phyloP scores from a whole-genome alignment of 2,329 filamentous ascomycete genomes.

The Fusarium sp. region DNA sequence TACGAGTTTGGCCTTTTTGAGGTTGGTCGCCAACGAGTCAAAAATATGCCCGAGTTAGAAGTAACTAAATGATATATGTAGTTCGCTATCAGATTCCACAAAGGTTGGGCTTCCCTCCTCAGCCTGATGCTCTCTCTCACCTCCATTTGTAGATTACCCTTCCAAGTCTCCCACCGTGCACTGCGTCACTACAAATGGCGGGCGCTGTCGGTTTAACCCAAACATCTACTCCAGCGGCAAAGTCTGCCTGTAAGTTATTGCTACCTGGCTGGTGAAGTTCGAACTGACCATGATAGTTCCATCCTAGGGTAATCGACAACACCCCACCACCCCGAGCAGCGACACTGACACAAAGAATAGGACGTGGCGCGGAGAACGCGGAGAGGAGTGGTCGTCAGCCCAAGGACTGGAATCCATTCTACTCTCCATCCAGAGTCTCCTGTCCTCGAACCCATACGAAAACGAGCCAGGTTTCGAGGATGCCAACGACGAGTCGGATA shows the following conservation, averaged over 20 bases:
- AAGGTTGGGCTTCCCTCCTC: constrained; percentile 59
- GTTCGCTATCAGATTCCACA: constrained; percentile 80
- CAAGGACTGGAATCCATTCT: constrained; percentile 94
- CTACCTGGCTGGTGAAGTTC: background rate
- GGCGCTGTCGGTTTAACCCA: constrained; percentile 89
- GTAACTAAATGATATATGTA: constrained; percentile 46
- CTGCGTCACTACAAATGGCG: constrained; percentile 86
- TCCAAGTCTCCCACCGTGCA: constrained; percentile 67
- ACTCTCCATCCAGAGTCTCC: constrained; percentile 93
- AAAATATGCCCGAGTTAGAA: background rate
- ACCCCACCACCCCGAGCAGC: background rate
- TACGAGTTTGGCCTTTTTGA: constrained; percentile 99
- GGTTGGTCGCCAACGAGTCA: constrained; percentile 57
- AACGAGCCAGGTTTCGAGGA: constrained; percentile 95
- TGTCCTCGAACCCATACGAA: constrained; percentile 92
- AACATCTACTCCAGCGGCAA: constrained; percentile 94
- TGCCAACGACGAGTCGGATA: constrained; percentile 70
- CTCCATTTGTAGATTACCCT: constrained; percentile 75
- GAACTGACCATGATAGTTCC: constrained; percentile 63
- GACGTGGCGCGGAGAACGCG: constrained; percentile 89
- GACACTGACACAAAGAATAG: constrained; percentile 55
- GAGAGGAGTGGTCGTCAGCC: constrained; percentile 95
- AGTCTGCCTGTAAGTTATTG: constrained; percentile 80
- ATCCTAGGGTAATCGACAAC: constrained; percentile 74
- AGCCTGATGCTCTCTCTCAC: constrained; percentile 22